Conservation (phyloP, 176 grass and related monocot species). For the Bolboschoenus planiculmis region DNA sequence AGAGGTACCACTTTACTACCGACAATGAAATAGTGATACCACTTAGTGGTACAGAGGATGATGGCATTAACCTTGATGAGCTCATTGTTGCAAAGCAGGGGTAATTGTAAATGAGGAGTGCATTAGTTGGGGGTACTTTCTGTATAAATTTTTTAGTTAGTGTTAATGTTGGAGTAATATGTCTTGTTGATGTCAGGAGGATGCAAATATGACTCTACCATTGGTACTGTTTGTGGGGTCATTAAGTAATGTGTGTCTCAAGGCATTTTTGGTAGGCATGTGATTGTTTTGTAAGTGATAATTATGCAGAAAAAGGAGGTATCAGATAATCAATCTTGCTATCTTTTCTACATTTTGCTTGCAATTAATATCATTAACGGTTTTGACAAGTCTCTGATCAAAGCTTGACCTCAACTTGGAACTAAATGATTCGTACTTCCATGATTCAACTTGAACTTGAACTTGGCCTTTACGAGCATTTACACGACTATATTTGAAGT, state of each 20-base stretch:
- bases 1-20: conserved; percentile 65
- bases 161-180: neutral
- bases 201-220: neutral
- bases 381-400: neutral
- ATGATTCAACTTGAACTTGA: too few species aligned
- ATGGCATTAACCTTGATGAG: conserved; percentile 42
- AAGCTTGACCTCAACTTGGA: too few species aligned
- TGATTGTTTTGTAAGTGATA: conserved; percentile 11
- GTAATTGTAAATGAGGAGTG: neutral
- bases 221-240: neutral
- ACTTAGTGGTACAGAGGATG: conserved; percentile 22
- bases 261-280: conserved; percentile 12
- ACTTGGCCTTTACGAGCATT: too few species aligned
- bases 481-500: too few species aligned
- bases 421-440: too few species aligned
- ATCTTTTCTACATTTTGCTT: neutral
- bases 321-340: neutral
- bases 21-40: conserved; percentile 42
- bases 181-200: neutral
- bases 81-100: conserved; percentile 78
- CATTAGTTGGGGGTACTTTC: conserved; percentile 4
- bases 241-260: neutral
- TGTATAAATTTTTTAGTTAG: conserved; percentile 8
- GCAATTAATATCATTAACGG: neutral
- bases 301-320: neutral